Conservation (phyloP, 371 early-diverging fungal species). For the Mucor racemosus region DNA sequence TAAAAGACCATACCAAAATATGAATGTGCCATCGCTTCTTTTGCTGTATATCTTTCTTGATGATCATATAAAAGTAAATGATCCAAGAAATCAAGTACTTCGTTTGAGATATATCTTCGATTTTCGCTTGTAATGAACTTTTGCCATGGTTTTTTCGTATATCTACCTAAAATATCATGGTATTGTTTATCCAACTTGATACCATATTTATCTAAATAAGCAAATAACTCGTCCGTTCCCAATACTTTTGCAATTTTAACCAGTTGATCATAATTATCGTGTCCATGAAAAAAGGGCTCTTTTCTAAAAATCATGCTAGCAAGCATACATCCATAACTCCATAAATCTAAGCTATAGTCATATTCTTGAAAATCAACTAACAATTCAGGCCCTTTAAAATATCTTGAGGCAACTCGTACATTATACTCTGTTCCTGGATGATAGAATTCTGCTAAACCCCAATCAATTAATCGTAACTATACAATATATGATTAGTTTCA, state of each 20-base stretch:
- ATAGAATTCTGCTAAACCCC: constrained; percentile 99
- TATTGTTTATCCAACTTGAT: constrained; percentile 65
- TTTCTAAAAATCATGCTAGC: constrained; percentile 98
- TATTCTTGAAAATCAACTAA: constrained; percentile 98
- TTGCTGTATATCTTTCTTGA: constrained; percentile 93
- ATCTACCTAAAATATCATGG: constrained; percentile 34
- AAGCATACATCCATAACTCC: constrained; percentile 99
- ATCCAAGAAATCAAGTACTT: constrained; percentile 94
- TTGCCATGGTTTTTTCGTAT: constrained; percentile 91
- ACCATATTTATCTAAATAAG: constrained; percentile 96
- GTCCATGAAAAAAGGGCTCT: constrained; percentile 99
- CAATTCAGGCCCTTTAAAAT: constrained; percentile 99
- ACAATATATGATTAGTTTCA: background rate
- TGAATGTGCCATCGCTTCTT: constrained; percentile 94
- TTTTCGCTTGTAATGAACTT: constrained; percentile 89
- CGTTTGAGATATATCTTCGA: constrained; percentile 87
- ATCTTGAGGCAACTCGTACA: constrained; percentile 98
- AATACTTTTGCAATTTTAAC: constrained; percentile 96
- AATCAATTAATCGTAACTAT: constrained; percentile 97
- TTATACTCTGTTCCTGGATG: constrained; percentile 97
- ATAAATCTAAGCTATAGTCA: constrained; percentile 99
- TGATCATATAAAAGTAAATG: constrained; percentile 96
- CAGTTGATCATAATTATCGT: constrained; percentile 98
- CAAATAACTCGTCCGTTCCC: constrained; percentile 92
- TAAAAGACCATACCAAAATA: constrained; percentile 75